A percentile compares a stretch with the other conserved stretches of the same genome.
Conservation (phyloP, 2,329 filamentous ascomycete genomes). For the Aspergillus nomiae region DNA sequence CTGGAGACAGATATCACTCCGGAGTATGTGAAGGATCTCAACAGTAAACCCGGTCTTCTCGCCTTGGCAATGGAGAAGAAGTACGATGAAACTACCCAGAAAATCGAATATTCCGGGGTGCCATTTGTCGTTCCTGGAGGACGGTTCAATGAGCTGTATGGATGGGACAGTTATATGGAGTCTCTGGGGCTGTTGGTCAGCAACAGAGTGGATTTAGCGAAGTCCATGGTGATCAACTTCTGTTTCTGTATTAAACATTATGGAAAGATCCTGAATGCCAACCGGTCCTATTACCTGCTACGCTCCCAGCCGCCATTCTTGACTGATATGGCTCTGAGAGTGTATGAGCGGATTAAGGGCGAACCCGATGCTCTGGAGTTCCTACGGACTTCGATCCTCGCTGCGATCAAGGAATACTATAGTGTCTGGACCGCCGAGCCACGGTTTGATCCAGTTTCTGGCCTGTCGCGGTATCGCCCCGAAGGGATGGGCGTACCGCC, state of each 20-base stretch:
- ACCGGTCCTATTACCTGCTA: constrained; percentile 90
- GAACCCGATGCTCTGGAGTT: constrained; percentile 81
- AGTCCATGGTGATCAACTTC: constrained; percentile 94
- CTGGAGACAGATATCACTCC: constrained; percentile 73
- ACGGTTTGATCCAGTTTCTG: constrained; percentile 73
- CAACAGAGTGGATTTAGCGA: constrained; percentile 81
- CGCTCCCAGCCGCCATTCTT: constrained; percentile 95
- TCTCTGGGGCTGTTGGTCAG: constrained; percentile 85
- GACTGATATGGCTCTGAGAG: constrained; percentile 93
- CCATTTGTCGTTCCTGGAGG: constrained; percentile 98
- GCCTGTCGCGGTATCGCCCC: constrained; percentile 81
- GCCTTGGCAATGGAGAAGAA: constrained; percentile 86
- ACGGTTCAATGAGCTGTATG: constrained; percentile 96
- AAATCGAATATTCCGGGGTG: constrained; percentile 72
- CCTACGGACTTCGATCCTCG: constrained; percentile 74
- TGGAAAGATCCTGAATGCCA: constrained; percentile 97
- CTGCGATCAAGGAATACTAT: constrained; percentile 96
- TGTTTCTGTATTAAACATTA: constrained; percentile 99
- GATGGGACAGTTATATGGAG: constrained; percentile 99
- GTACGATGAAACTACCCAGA: constrained; percentile 65
- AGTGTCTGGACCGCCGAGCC: constrained; percentile 82
- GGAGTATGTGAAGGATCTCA: constrained; percentile 79
- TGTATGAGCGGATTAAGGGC: constrained; percentile 90
- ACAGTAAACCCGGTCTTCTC: constrained; percentile 82
- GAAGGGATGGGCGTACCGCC: constrained; percentile 84